A percentile compares a stretch with the other conserved stretches of the same genome.
These are phyloP conservation scores for Turritis glabra DNA, from an alignment of 345 rosid genomes.

Conservation along the genomic window DNA sequence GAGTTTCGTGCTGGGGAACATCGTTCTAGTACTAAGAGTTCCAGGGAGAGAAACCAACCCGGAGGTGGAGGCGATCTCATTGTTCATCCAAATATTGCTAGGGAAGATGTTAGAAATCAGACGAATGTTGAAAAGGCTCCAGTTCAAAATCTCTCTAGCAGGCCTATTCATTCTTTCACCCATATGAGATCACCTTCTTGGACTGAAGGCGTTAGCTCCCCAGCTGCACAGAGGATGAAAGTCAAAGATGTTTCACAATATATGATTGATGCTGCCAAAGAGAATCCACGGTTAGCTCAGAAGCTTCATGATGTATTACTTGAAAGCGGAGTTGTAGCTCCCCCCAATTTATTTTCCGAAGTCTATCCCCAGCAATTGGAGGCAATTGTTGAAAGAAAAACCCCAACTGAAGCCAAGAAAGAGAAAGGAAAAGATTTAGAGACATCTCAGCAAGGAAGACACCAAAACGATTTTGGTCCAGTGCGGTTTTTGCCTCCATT, in stretches of 20 bases:
- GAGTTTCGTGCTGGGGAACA: constrained; percentile 50
- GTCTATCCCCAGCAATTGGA: constrained; percentile 55
- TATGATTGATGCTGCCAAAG: constrained; percentile 97
- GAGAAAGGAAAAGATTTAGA: constrained; percentile 41
- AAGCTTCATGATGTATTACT: constrained; percentile 92
- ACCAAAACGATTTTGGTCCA: constrained; percentile 29
- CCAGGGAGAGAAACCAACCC: constrained; percentile 41
- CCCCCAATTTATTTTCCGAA: constrained; percentile 78
- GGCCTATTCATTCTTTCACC: constrained; percentile 52
- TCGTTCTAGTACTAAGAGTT: constrained; percentile 43
- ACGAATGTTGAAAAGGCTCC: constrained; percentile 23
- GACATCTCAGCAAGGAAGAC: constrained; percentile 26
- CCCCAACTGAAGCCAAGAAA: constrained; percentile 45
- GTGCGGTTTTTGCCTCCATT: constrained; percentile 66
- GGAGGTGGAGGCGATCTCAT: constrained; percentile 42
- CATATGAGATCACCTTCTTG: constrained; percentile 93
- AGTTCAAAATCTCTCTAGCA: constrained; percentile 46
- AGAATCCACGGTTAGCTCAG: constrained; percentile 88
- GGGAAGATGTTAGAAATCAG: constrained; percentile 15
- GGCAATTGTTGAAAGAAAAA: constrained; percentile 45
- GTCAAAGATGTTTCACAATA: constrained; percentile 92
- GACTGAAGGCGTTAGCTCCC: constrained; percentile 97
- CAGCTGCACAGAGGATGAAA: constrained; percentile 82
- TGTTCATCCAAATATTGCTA: constrained; percentile 33
- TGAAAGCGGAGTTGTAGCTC: constrained; percentile 94